Conservation (phyloP, 441 rosid species). For the Brassica hybrid region DNA sequence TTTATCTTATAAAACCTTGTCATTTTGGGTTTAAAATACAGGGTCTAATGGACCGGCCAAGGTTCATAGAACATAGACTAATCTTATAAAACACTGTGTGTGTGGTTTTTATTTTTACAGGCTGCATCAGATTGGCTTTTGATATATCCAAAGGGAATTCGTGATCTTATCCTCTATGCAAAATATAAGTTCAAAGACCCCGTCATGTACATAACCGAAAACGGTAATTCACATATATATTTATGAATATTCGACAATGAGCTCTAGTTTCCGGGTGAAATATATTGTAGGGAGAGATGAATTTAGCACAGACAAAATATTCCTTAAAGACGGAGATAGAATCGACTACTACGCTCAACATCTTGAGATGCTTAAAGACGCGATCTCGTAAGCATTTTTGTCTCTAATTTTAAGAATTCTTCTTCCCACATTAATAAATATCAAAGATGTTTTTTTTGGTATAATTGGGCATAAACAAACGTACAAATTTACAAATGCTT, state of each 20-base stretch:
- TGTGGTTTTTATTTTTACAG: slow-evolving; percentile 18
- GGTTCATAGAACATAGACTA: neutral
- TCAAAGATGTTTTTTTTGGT: neutral
- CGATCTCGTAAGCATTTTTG: slow-evolving; percentile 41
- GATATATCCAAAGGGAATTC: slow-evolving; percentile 48
- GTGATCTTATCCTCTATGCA: slow-evolving; percentile 44
- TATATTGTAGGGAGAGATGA: slow-evolving; percentile 45
- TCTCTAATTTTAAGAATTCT: neutral
- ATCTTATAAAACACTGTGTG: neutral
- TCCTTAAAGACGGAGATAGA: slow-evolving; percentile 33
- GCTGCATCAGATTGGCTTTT: slow-evolving; percentile 49
- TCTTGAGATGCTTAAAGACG: slow-evolving; percentile 39
- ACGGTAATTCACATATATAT: slow-evolving; percentile 46
- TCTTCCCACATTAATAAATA: slow-evolving; percentile 4
- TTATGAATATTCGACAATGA: neutral
- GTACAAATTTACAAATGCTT: neutral
- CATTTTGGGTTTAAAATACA: neutral
- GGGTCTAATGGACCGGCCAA: neutral
- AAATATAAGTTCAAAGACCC: slow-evolving; percentile 48
- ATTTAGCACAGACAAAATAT: neutral
- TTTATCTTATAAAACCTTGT: neutral
- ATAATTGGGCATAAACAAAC: neutral
- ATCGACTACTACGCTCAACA: slow-evolving; percentile 37
- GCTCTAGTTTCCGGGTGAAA: neutral
- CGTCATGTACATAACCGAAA: slow-evolving; percentile 45